A percentile compares a stretch with the other conserved stretches of the same genome.
phyloP scores from a whole-genome alignment of 2,329 filamentous ascomycete species.

The Fusarium cyanostomum region DNA sequence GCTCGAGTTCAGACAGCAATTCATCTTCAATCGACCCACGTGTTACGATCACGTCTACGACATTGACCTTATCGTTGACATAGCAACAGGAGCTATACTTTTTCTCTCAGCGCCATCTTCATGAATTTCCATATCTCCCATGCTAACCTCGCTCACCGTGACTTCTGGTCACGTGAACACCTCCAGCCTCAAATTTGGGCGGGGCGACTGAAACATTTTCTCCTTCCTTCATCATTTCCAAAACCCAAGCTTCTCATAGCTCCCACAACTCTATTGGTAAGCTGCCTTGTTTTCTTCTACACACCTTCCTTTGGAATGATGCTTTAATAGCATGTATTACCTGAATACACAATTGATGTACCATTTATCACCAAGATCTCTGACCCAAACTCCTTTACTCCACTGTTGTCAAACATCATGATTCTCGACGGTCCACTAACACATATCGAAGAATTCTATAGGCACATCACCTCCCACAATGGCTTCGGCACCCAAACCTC shows the following conservation, averaged over 20 bases:
- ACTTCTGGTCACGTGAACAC: conserved; percentile 19
- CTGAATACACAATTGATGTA: conserved; percentile 65
- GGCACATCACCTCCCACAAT: conserved; percentile 37
- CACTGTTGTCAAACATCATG: conserved; percentile 6
- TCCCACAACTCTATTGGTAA: conserved; percentile 46
- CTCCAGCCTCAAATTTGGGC: conserved; percentile 32
- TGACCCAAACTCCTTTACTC: conserved; percentile 56
- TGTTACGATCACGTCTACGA: conserved; percentile 25
- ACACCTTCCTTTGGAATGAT: conserved; percentile 56
- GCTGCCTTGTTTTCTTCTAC: conserved; percentile 24
- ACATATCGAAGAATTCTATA: conserved; percentile 19
- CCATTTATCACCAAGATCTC: conserved; percentile 78
- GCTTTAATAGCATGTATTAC: conserved; percentile 67
- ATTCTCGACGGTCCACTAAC: conserved; percentile 31
- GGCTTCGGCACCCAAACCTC: conserved; percentile 56
- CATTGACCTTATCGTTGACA: conserved; percentile 13
- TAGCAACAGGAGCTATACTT: conserved; percentile 8
- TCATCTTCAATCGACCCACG: conserved; percentile 30
- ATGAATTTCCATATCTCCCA: conserved; percentile 14
- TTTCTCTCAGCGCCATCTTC: background rate
- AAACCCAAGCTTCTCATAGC: conserved; percentile 18
- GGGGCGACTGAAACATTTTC: conserved; percentile 25
- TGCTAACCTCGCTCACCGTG: conserved; percentile 26
- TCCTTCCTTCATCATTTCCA: conserved; percentile 10
- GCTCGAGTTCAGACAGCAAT: conserved; percentile 18